Evolutionary conservation across 108 stramenopile species (phyloP).

Genomic region (Conticribra guillardii): DNA sequence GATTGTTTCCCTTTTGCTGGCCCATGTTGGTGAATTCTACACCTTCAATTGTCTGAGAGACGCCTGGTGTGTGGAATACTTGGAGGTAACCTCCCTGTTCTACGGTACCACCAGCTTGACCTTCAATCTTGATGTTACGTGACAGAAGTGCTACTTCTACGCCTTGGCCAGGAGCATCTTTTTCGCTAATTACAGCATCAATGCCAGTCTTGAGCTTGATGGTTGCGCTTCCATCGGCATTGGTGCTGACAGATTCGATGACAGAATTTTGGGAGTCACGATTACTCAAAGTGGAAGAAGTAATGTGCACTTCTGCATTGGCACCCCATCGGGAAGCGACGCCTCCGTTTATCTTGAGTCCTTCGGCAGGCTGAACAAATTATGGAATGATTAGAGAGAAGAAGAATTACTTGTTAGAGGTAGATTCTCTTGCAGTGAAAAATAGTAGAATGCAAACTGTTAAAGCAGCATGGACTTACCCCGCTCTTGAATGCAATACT

Average conservation of each 20-base stretch:
- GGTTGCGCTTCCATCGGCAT: constrained; percentile 38
- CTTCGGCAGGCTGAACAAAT: constrained; percentile 45
- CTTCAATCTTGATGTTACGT: constrained; percentile 70
- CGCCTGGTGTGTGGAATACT: constrained; percentile 60
- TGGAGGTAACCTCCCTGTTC: constrained; percentile 57
- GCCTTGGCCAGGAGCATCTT: constrained; percentile 53
- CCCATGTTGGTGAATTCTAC: constrained; percentile 63
- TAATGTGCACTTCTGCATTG: constrained; percentile 62
- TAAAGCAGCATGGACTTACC: constrained; percentile 24
- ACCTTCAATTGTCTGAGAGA: constrained; percentile 62
- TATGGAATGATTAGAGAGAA: not conserved
- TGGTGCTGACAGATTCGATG: constrained; percentile 25
- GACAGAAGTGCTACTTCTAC: constrained; percentile 67
- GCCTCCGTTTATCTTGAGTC: constrained; percentile 21
- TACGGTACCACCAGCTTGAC: constrained; percentile 33
- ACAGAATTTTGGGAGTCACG: constrained; percentile 44
- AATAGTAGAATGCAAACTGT: not conserved
- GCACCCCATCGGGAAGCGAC: constrained; percentile 41
- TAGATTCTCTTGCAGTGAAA: not conserved
- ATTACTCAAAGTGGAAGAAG: constrained; percentile 52
- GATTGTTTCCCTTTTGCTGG: constrained; percentile 46
- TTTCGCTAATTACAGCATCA: constrained; percentile 38
- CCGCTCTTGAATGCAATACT: constrained; percentile 40
- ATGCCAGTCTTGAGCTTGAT: constrained; percentile 50
- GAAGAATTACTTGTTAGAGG: not conserved